Evolutionary conservation across 495 filamentous ascomycete genomes (phyloP), one percentile per base, ranked within the genome.

Genomic region (Aspergillus steynii): DNA sequence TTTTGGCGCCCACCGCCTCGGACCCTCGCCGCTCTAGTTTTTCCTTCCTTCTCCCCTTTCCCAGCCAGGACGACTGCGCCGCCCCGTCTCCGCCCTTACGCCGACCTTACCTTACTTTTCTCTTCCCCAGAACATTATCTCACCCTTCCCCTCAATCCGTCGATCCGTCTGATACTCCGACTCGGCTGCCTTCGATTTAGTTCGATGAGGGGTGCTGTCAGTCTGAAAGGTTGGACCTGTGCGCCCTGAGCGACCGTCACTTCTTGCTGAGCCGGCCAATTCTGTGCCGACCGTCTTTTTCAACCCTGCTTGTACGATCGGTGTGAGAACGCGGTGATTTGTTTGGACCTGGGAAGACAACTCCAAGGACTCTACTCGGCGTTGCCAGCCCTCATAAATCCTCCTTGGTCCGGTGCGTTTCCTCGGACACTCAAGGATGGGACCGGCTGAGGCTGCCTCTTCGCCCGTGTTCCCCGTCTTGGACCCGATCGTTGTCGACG

Each of bases 401-500:
- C 32, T 8, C 20, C 46, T 52, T 56, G 50, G 50, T 54, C 59
- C 28, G 27, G 56, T 56, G 34, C 52, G 56, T 50, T 45, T 27
- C 50, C 10, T 46, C n/a, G 28, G 53, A 54, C 47, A 61, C 53
- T 61, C 50, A 53, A 78, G 68, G 60, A 81, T 81, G 78, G 73
- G 75, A 74, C 68, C 75, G 45, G 58, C 66, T 48, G 75, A 78
- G 67, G 65, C 65, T 26, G 62, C 71, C 20, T 77, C 76, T 55
- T 80, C 77, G 45, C 76, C 78, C 61, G 67, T 69, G 45, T 78
- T 79, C 56, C 66, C 77, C 65, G 50, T 72, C 47, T 61, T 81
- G 61, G 78, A 81, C 53, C 78, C 78, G 34, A 74, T 79, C 51
- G 76, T 80, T 51, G 70, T 81, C 61, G 77, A 80, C 66, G 76